A percentile compares a stretch with the other conserved stretches of the same genome.
These are phyloP conservation scores for Trichoderma gracile DNA, from an alignment of 2,329 filamentous ascomycete species.

Conservation along the genomic window DNA sequence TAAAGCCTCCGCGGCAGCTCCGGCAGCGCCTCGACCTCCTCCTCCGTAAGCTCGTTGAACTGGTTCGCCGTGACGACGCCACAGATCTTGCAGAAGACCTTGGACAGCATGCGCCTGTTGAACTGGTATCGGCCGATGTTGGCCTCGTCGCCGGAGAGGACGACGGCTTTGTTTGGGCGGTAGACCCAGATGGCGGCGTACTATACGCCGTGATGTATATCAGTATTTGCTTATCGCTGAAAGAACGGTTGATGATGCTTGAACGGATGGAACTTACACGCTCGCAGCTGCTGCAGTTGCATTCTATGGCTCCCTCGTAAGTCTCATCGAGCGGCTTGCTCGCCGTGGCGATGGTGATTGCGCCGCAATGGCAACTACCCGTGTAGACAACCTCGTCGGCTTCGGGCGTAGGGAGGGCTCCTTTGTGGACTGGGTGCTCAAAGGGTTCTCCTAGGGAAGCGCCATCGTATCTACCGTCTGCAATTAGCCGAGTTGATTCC, in stretches of 20 bases:
- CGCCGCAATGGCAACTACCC: conserved; percentile 57
- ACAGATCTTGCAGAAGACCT: conserved; percentile 53
- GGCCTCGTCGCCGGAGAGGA: conserved; percentile 42
- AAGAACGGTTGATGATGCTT: neutral
- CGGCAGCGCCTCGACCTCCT: conserved; percentile 39
- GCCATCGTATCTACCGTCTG: conserved; percentile 42
- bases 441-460: conserved; percentile 38
- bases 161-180: conserved; percentile 42
- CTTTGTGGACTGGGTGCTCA: conserved; percentile 42
- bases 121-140: conserved; percentile 46
- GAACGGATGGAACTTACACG: conserved; percentile 36
- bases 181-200: conserved; percentile 49
- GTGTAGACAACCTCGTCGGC: conserved; percentile 46
- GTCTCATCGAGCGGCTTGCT: conserved; percentile 46
- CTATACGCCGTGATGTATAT: conserved; percentile 26
- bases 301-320: conserved; percentile 41
- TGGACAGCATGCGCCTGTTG: conserved; percentile 35
- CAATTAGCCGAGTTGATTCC: neutral
- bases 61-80: conserved; percentile 47
- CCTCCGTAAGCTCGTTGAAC: conserved; percentile 36
- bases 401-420: conserved; percentile 42
- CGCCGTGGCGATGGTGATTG: conserved; percentile 46
- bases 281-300: conserved; percentile 55
- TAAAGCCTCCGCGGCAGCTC: conserved; percentile 32
- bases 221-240: no score